Evolutionary conservation across 768 basidiomycete genomes (phyloP).

Genomic region (Tulasnella sp.): DNA sequence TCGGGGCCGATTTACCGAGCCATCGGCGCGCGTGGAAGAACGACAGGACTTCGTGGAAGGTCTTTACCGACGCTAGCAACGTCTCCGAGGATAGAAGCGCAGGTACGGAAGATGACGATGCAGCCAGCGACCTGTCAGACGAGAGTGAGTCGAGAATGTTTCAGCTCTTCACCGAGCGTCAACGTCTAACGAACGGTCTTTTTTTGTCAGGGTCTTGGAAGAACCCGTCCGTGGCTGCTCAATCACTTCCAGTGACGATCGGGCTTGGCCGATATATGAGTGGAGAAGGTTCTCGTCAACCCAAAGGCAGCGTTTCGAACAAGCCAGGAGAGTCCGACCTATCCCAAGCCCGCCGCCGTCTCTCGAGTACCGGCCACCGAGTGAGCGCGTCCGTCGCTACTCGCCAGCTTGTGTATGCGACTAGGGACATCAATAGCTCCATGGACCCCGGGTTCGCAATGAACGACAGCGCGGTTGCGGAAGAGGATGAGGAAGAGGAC

Average conservation of each 20-base stretch:
- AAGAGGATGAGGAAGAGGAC: constrained; percentile 22
- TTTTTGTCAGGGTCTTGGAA: constrained; percentile 8
- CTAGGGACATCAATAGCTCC: constrained; percentile 9
- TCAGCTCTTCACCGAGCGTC: not conserved
- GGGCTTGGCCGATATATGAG: constrained; percentile 7
- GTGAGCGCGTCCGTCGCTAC: constrained; percentile 19
- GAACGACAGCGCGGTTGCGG: constrained; percentile 5
- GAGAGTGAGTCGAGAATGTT: constrained; percentile 5
- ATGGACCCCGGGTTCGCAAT: constrained; percentile 19
- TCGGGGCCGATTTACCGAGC: constrained; percentile 19
- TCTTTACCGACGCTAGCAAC: constrained; percentile 8
- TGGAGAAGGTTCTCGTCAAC: constrained; percentile 14
- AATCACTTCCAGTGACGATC: constrained; percentile 20
- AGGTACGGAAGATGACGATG: constrained; percentile 2
- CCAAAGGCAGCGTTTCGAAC: constrained; percentile 13
- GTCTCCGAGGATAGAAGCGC: not conserved
- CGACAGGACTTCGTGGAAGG: not conserved
- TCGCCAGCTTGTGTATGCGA: constrained; percentile 14
- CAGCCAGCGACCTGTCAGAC: not conserved
- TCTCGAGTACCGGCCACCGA: not conserved
- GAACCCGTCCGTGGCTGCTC: constrained; percentile 18
- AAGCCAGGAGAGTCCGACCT: not conserved
- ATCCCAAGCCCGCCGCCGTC: not conserved
- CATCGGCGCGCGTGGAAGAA: constrained; percentile 21
- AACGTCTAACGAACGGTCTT: not conserved